A percentile compares a stretch with the other conserved stretches of the same genome.
Conservation (phyloP, 78 protist genomes). For the Speleostelium caveatum region DNA sequence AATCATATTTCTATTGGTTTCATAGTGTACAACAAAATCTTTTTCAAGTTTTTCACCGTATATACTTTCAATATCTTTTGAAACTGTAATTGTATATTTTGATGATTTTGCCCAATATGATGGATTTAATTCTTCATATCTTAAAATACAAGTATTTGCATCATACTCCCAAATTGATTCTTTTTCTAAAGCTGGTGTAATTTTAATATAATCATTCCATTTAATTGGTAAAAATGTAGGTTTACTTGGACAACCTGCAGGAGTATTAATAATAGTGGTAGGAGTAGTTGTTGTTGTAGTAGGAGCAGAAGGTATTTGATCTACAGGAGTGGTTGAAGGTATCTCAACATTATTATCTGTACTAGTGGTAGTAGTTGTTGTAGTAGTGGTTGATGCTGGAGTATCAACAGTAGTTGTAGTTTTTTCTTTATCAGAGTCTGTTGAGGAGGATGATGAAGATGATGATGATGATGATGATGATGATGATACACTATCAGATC, state of each 20-base stretch:
- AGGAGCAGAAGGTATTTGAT: no score
- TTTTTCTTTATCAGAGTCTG: not conserved
- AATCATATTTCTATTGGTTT: not conserved
- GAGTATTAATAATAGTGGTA: no score
- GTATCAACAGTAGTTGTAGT: not conserved
- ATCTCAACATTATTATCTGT: no score
- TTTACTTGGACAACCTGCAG: not conserved
- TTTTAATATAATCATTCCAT: constrained; percentile 12
- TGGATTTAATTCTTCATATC: not conserved
- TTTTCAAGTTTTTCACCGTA: constrained; percentile 40
- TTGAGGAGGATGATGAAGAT: no score
- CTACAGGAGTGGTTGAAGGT: no score
- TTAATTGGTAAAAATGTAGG: not conserved
- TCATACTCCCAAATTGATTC: constrained; percentile 17
- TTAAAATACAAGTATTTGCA: not conserved
- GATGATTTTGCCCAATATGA: not conserved
- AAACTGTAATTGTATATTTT: constrained; percentile 12
- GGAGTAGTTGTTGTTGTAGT: not conserved
- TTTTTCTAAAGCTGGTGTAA: constrained; percentile 18
- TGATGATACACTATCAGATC: not conserved
- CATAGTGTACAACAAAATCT: not conserved
- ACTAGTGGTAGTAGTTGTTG: constrained; percentile 35
- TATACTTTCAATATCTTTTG: constrained; percentile 8
- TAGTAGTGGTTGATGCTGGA: not conserved
- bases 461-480: not conserved